Base-by-base conservation (phyloP, 192 early-diverging fungal genomes). In the Mortierella claussenii region DNA sequence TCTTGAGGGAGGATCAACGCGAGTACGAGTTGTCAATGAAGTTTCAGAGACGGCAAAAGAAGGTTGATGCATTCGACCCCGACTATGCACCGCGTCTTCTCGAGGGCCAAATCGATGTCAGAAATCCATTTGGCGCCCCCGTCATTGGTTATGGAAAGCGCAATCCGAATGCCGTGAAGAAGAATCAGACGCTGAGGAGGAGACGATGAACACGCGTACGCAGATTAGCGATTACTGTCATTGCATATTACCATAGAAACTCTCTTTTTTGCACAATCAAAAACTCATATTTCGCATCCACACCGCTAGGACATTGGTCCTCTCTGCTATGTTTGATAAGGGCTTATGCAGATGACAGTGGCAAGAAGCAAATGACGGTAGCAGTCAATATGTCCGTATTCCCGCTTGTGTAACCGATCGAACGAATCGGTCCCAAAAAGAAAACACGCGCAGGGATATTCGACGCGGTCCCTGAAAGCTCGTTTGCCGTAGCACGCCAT, bases 1-100 rank as follows among this genome's bases (percentile, higher is more conserved):
- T 95, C 32, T 84, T 96, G 28, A 89, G 95, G 44, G 95, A 96
- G 69, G 96, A 98, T 74, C 95, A 99, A 64, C 88, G 88, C 33
- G 96, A 97, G 68, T 97, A 91, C 68, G 60, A 88, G 28, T 79
- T 87, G 51, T 92, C 89, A 1, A 62, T 86, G 31, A 79, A 83
- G 53, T 65, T 54, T 15, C 78, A 85, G 42, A 61, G 69, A 52
- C 83, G 83, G 36, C 85, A 89, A 69, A 81, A 80, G 60, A 65
- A 68, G 20, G 70, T 83, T 36, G 83, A 91, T 79, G 78, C 89
- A 13, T 91, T 92, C 68, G 90, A 93, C 54, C 86, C 84, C 5
- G 91, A 92, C 60, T 90, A 83, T 46, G 79, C 86, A 18, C 90
- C 89, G 36, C 83, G 70, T 20, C 65, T 82, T 15, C 44, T 79